Conservation (phyloP, 2,329 filamentous ascomycete genomes). For the Epichloe brachyelytri region DNA sequence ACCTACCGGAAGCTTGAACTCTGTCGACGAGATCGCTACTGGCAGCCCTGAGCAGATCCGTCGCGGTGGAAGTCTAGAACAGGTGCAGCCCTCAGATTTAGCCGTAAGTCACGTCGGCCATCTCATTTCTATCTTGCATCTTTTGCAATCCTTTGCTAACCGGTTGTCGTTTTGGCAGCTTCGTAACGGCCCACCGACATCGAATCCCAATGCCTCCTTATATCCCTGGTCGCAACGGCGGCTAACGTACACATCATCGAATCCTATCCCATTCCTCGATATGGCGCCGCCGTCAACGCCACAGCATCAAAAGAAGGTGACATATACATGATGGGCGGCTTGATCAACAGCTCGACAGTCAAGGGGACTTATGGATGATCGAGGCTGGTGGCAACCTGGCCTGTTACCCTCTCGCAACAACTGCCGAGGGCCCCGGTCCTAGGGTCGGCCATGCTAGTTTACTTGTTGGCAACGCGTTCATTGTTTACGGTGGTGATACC, state of each 20-base stretch:
- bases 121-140: neutral
- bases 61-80: slow-evolving; percentile 37
- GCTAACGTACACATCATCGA: slow-evolving; percentile 70
- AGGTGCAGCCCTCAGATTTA: slow-evolving; percentile 29
- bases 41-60: slow-evolving; percentile 53
- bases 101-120: slow-evolving; percentile 25
- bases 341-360: slow-evolving; percentile 89
- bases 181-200: slow-evolving; percentile 37
- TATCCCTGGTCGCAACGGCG: slow-evolving; percentile 94
- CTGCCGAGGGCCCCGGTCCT: slow-evolving; percentile 85
- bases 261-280: slow-evolving; percentile 82
- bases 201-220: slow-evolving; percentile 60
- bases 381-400: slow-evolving; percentile 79
- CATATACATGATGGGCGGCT: slow-evolving; percentile 92
- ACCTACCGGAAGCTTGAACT: slow-evolving; percentile 67
- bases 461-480: slow-evolving; percentile 94
- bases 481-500: slow-evolving; percentile 96
- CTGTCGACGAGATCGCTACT: slow-evolving; percentile 45
- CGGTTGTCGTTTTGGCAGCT: slow-evolving; percentile 25
- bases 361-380: slow-evolving; percentile 96
- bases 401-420: slow-evolving; percentile 84
- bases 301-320: slow-evolving; percentile 91
- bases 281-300: slow-evolving; percentile 91
- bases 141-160: neutral
- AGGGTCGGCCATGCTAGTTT: slow-evolving; percentile 89